Percentiles rank a stretch among this genome's conserved stretches.
Conservation (phyloP, 306 rosid species). For the Cyamopsis tetragonoloba region DNA sequence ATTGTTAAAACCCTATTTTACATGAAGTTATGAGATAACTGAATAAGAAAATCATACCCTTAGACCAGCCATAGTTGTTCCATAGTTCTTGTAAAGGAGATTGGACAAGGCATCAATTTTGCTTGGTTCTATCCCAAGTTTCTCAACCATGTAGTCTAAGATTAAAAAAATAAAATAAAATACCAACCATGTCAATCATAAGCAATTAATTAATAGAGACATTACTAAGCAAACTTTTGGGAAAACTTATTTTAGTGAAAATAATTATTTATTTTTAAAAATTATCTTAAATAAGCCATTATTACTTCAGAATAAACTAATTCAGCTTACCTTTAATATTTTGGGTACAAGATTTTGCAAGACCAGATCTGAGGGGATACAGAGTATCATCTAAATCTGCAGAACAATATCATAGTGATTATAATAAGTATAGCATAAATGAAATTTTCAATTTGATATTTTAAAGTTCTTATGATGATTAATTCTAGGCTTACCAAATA, state of each 20-base stretch:
- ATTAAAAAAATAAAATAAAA: no score
- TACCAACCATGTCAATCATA: slow-evolving; percentile 3
- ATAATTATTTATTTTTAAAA: no score
- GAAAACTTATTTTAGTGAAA: no score
- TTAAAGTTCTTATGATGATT: neutral
- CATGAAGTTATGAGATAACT: neutral
- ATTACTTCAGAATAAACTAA: no score
- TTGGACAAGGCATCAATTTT: slow-evolving; percentile 61
- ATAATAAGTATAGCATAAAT: neutral
- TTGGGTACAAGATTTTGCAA: slow-evolving; percentile 54
- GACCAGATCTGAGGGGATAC: slow-evolving; percentile 78
- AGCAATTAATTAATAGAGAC: neutral
- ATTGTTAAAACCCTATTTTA: no score
- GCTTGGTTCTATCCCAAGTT: slow-evolving; percentile 74
- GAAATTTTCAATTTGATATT: slow-evolving; percentile 1
- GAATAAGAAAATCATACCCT: slow-evolving; percentile 51
- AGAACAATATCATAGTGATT: slow-evolving; percentile 5
- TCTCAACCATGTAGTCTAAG: slow-evolving; percentile 82
- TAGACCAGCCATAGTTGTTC: slow-evolving; percentile 99
- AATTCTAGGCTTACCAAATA: slow-evolving; percentile 64
- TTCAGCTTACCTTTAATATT: slow-evolving; percentile 80
- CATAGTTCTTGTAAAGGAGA: slow-evolving; percentile 84
- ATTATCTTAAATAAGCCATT: no score
- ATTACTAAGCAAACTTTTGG: neutral
- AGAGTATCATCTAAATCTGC: slow-evolving; percentile 97